Evolutionary conservation across 441 rosid species (phyloP).

Genomic region (Arabidopsis lyrata): DNA sequence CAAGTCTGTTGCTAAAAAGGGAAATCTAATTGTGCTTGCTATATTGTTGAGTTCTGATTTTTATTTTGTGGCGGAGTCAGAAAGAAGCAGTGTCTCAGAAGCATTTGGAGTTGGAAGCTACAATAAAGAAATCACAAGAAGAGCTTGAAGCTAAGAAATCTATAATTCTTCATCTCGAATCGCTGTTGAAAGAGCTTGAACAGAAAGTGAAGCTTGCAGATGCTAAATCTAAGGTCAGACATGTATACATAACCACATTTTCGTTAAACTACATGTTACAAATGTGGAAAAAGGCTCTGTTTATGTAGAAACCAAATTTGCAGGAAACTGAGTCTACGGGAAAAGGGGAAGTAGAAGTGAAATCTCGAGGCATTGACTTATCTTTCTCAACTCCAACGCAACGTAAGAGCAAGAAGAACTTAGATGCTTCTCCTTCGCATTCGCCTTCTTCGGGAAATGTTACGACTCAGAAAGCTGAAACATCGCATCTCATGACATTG

Average conservation of each 20-base stretch:
- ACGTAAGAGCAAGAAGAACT: slow-evolving; percentile 72
- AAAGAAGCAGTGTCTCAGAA: slow-evolving; percentile 57
- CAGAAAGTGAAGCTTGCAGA: slow-evolving; percentile 61
- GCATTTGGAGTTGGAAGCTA: slow-evolving; percentile 56
- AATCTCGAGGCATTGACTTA: slow-evolving; percentile 70
- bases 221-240: slow-evolving; percentile 66
- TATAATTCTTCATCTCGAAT: slow-evolving; percentile 55
- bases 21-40: background rate
- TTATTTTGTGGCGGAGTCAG: slow-evolving; percentile 46
- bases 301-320: slow-evolving; percentile 35
- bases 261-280: background rate
- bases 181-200: slow-evolving; percentile 64
- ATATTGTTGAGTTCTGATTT: background rate
- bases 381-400: slow-evolving; percentile 60
- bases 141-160: slow-evolving; percentile 71
- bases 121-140: slow-evolving; percentile 60
- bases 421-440: slow-evolving; percentile 46
- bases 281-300: background rate
- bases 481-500: slow-evolving; percentile 51
- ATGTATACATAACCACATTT: background rate
- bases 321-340: slow-evolving; percentile 56
- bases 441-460: slow-evolving; percentile 33
- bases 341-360: slow-evolving; percentile 62
- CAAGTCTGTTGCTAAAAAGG: background rate
- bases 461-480: slow-evolving; percentile 41